Conservation (phyloP, 768 basidiomycete species). For the Dioszegia hungarica region DNA sequence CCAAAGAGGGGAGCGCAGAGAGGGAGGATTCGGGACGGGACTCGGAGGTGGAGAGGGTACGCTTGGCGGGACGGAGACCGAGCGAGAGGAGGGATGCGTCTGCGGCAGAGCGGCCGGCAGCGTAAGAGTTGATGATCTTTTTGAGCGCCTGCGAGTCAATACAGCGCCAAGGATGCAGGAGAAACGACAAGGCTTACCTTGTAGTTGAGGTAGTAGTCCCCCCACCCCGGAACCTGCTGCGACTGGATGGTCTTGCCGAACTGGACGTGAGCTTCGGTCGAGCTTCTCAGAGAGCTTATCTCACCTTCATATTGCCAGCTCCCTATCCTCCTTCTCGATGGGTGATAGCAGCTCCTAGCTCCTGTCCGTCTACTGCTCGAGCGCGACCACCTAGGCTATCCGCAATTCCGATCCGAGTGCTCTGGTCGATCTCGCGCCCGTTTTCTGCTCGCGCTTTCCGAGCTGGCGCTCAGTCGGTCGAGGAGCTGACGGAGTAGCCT, state of each 20-base stretch:
- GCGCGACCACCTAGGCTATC: no score
- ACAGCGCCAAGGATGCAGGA: not conserved
- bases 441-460: no score
- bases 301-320: not conserved
- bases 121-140: constrained; percentile 90
- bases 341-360: no score
- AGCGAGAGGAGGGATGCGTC: constrained; percentile 82
- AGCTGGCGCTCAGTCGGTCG: no score
- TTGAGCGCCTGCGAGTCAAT: constrained; percentile 25
- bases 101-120: constrained; percentile 79
- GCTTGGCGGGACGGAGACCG: constrained; percentile 67
- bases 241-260: constrained; percentile 97
- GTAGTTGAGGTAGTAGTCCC: constrained; percentile 91
- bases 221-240: constrained; percentile 97
- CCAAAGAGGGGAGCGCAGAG: not conserved
- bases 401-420: no score
- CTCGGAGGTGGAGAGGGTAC: constrained; percentile 45
- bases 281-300: no score
- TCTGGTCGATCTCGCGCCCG: no score
- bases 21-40: constrained; percentile 16
- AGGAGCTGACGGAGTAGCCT: no score
- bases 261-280: constrained; percentile 50
- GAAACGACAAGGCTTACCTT: constrained; percentile 54
- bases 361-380: no score
- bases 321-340: no score